Percentiles rank a stretch among this genome's conserved stretches.
Conservation (phyloP, 2,329 filamentous ascomycete species). For the Cladosporium oxysporum region DNA sequence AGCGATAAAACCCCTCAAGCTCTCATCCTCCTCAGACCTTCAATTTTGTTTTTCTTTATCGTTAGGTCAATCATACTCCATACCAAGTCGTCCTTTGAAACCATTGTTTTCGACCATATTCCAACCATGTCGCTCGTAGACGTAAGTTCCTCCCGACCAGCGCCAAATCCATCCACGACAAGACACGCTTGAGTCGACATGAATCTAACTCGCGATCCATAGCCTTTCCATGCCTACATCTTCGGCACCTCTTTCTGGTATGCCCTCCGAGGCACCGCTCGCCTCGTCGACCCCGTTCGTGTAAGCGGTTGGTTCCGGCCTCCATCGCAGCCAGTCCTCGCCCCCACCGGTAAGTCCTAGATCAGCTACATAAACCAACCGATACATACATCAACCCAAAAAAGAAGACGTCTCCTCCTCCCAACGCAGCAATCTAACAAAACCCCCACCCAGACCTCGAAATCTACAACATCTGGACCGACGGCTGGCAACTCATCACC, state of each 20-base stretch:
- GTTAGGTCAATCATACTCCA: background rate
- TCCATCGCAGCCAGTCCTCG: constrained; percentile 29
- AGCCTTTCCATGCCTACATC: constrained; percentile 32
- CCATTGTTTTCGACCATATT: too few species aligned
- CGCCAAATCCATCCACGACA: too few species aligned
- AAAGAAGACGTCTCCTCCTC: too few species aligned
- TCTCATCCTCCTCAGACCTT: background rate
- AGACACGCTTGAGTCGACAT: background rate
- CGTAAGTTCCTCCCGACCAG: constrained; percentile 11
- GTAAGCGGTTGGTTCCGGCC: constrained; percentile 41
- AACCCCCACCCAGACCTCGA: constrained; percentile 36
- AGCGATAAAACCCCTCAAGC: background rate
- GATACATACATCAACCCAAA: too few species aligned
- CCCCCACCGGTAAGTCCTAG: constrained; percentile 28
- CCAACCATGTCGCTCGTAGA: constrained; percentile 26
- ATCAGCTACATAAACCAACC: background rate
- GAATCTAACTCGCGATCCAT: background rate
- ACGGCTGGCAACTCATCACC: constrained; percentile 39
- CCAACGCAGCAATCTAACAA: background rate
- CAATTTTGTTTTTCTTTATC: background rate
- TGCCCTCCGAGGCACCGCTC: constrained; percentile 34
- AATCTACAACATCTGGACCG: constrained; percentile 40
- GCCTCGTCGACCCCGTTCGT: constrained; percentile 37
- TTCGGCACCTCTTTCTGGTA: constrained; percentile 41
- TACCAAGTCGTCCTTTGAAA: too few species aligned